phyloP scores from a whole-genome alignment of 768 basidiomycete species.

The Kwoniella sp. region DNA sequence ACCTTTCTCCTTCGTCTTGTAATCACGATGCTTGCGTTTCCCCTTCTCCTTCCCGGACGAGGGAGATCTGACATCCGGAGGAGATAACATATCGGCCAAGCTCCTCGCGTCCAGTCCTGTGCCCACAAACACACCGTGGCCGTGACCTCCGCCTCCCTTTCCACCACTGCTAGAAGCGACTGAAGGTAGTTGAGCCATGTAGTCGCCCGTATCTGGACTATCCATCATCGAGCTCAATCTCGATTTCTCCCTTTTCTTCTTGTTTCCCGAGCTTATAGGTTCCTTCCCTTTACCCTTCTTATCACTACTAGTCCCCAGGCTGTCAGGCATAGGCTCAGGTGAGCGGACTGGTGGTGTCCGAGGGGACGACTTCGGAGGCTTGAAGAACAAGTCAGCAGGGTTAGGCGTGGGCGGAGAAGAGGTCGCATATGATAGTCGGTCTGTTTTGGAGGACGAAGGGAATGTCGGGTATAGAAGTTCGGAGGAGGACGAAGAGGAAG shows the following conservation, averaged over 20 bases:
- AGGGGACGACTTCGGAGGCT: constrained; percentile 3
- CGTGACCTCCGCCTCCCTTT: not conserved
- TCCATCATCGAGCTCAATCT: not conserved
- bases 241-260: not conserved
- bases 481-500: constrained; percentile 4
- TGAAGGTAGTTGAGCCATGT: not conserved
- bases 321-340: not conserved
- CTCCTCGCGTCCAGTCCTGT: constrained; percentile 6
- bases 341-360: not conserved
- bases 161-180: not conserved
- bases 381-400: constrained; percentile 4
- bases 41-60: constrained; percentile 3
- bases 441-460: not conserved
- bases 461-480: not conserved
- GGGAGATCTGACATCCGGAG: not conserved
- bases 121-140: constrained; percentile 5
- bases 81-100: constrained; percentile 15
- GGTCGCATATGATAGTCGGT: constrained; percentile 5
- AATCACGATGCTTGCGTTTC: not conserved
- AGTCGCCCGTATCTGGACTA: not conserved
- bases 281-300: not conserved
- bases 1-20: not conserved
- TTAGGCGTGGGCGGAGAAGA: constrained; percentile 11
- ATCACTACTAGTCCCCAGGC: no score
- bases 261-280: not conserved